Percentiles rank a stretch among this genome's conserved stretches.
Conservation (phyloP, 2,329 filamentous ascomycete genomes). For the Pochonia chlamydosporia region DNA sequence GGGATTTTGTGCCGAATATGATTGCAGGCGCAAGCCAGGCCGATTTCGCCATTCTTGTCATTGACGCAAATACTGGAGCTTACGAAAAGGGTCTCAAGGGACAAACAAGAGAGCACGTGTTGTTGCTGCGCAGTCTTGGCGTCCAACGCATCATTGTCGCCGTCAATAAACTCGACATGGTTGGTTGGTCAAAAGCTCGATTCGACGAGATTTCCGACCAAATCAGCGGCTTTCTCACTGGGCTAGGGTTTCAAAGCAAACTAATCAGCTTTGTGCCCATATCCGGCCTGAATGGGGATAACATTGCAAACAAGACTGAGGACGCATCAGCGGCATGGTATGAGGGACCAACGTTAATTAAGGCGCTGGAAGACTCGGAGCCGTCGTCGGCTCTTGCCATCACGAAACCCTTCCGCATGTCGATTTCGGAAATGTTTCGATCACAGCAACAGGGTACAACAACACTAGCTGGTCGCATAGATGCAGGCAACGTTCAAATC, state of each 20-base stretch:
- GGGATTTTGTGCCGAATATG: slow-evolving; percentile 98
- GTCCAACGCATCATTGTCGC: slow-evolving; percentile 84
- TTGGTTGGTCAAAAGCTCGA: slow-evolving; percentile 73
- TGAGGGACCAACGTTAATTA: slow-evolving; percentile 67
- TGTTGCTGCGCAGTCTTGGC: slow-evolving; percentile 85
- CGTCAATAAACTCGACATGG: slow-evolving; percentile 90
- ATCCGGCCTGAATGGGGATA: slow-evolving; percentile 83
- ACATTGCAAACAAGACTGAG: slow-evolving; percentile 60
- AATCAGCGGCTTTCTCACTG: slow-evolving; percentile 73
- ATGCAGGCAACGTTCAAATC: slow-evolving; percentile 75
- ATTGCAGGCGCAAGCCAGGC: slow-evolving; percentile 94
- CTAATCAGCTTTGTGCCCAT: slow-evolving; percentile 85
- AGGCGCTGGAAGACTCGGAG: slow-evolving; percentile 80
- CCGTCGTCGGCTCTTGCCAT: slow-evolving; percentile 60
- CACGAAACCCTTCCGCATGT: slow-evolving; percentile 76
- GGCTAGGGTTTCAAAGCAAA: slow-evolving; percentile 74
- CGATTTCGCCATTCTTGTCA: slow-evolving; percentile 90
- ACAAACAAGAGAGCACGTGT: slow-evolving; percentile 88
- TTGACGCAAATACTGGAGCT: slow-evolving; percentile 83
- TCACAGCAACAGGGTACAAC: slow-evolving; percentile 74
- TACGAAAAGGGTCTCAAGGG: slow-evolving; percentile 92
- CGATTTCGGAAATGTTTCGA: slow-evolving; percentile 81
- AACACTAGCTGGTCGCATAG: slow-evolving; percentile 80
- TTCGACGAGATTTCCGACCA: slow-evolving; percentile 84
- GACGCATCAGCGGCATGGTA: slow-evolving; percentile 69